Base-by-base conservation (phyloP, 2,329 filamentous ascomycete genomes). In the Cladobotryum mycophilum region DNA sequence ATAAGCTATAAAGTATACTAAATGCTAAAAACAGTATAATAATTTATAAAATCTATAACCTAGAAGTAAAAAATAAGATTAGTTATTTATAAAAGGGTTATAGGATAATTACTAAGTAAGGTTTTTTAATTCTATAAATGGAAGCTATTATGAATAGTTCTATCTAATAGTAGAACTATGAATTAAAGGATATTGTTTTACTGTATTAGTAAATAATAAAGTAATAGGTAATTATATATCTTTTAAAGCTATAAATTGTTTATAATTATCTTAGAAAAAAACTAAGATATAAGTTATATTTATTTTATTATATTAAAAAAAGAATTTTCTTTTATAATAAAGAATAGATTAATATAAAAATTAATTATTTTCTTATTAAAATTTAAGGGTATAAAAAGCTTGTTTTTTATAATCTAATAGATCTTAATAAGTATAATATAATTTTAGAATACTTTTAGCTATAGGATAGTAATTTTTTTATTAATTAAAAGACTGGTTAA, bases 321-420 rank as follows among this genome's bases (percentile, higher is more conserved):
- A 4, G 12, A 15, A 20, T 5, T 22, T 42, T 37, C 22, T 41
- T n/a, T 49, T 45, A 45, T 49, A 37, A 49, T 52, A 35, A 8
- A 30, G 9, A 6, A 30, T 30, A 8, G 9, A 30, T 30, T 8
- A 8, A 30, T 30, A 30, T 30, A 30, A 8, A 30, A 6, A 30
- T 8, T 30, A 8, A 30, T 30, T 30, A 30, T 30, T 6, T 30
- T 8, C 8, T 8, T 30, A 8, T 30, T 8, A 8, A 30, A 30
- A 30, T 30, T 6, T 30, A 30, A 30, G 9, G 9, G 25, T 8
- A 30, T 30, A 30, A 30, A 8, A 8, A 30, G 9, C 9, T 30
- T 30, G 9, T 30, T 8, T 30, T 8, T 5, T 20, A 20, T 20
- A 5, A 20, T 5, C 20, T 20, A 20, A 20, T 20, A 5, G 20